Evolutionary conservation across 495 filamentous ascomycete species (phyloP).

Genomic region (Penicillium mononematosum): DNA sequence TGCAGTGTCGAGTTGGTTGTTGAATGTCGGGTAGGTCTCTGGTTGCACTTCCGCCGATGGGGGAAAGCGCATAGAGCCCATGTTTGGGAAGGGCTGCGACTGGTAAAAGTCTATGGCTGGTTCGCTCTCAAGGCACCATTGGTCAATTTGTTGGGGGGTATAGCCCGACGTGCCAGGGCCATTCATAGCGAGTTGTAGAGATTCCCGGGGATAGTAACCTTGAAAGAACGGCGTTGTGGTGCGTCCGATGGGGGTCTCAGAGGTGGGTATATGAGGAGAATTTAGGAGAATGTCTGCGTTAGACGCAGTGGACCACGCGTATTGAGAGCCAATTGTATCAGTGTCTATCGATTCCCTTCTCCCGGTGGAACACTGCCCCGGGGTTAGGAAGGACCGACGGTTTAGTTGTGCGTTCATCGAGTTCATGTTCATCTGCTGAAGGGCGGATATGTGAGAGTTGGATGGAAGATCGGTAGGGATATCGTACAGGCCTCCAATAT

Average conservation of each 20-base stretch:
- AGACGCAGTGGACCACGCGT: conserved; percentile 27
- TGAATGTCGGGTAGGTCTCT: conserved; percentile 13
- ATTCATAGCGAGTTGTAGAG: not conserved
- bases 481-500: conserved; percentile 17
- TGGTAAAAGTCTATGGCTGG: conserved; percentile 13
- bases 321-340: conserved; percentile 24
- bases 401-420: conserved; percentile 13
- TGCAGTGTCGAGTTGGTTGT: conserved; percentile 10
- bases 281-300: conserved; percentile 16
- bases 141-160: conserved; percentile 23
- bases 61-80: conserved; percentile 15
- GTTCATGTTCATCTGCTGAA: conserved; percentile 15
- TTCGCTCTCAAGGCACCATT: conserved; percentile 28
- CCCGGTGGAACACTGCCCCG: conserved; percentile 19
- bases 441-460: conserved; percentile 10
- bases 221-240: conserved; percentile 24
- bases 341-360: conserved; percentile 19
- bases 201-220: conserved; percentile 16
- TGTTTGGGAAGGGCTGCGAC: conserved; percentile 10
- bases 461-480: conserved; percentile 19
- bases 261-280: conserved; percentile 9
- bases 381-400: conserved; percentile 16
- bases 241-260: conserved; percentile 8
- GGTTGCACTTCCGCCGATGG: conserved; percentile 10
- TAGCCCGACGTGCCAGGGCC: conserved; percentile 13